These are phyloP conservation scores for Sugiyamaella japonica DNA, from an alignment of 1,139 yeast species.

Conservation along the genomic window DNA sequence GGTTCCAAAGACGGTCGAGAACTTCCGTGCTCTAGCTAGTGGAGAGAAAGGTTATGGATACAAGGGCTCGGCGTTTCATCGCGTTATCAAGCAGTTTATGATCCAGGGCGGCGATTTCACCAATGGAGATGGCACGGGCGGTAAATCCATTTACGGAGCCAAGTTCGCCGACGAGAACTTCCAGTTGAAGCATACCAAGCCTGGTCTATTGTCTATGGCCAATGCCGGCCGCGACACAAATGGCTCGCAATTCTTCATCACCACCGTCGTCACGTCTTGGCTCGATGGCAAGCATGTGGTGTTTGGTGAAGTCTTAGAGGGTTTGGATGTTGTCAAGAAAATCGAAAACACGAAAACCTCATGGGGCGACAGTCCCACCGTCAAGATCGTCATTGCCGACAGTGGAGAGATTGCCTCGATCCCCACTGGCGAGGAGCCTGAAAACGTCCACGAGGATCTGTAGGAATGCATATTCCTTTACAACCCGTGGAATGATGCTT, in stretches of 20 bases:
- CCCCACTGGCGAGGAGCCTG: slow-evolving; percentile 19
- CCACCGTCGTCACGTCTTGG: slow-evolving; percentile 90
- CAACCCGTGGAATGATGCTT: slow-evolving; percentile 19
- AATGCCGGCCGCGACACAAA: slow-evolving; percentile 96
- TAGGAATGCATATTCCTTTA: slow-evolving; percentile 17
- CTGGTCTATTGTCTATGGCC: slow-evolving; percentile 84
- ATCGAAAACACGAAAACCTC: slow-evolving; percentile 74
- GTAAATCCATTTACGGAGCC: slow-evolving; percentile 89
- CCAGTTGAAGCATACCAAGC: slow-evolving; percentile 71
- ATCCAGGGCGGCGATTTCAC: slow-evolving; percentile 98
- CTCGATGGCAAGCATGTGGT: slow-evolving; percentile 95
- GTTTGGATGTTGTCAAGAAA: slow-evolving; percentile 75
- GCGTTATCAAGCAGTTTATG: slow-evolving; percentile 93
- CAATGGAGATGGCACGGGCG: slow-evolving; percentile 90
- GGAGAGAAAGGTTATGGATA: slow-evolving; percentile 84
- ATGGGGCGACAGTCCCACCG: slow-evolving; percentile 69
- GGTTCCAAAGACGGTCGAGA: slow-evolving; percentile 91
- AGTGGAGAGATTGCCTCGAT: slow-evolving; percentile 57
- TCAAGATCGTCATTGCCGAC: slow-evolving; percentile 68
- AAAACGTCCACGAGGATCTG: slow-evolving; percentile 18
- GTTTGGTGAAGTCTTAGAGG: slow-evolving; percentile 90
- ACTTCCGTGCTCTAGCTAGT: slow-evolving; percentile 65
- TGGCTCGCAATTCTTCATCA: slow-evolving; percentile 94
- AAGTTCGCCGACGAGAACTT: slow-evolving; percentile 91
- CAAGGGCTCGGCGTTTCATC: slow-evolving; percentile 85